Percentiles rank a stretch among this genome's conserved stretches.
Evolutionary conservation across 768 basidiomycete genomes (phyloP).

Genomic region (Leccinum rimulosum): DNA sequence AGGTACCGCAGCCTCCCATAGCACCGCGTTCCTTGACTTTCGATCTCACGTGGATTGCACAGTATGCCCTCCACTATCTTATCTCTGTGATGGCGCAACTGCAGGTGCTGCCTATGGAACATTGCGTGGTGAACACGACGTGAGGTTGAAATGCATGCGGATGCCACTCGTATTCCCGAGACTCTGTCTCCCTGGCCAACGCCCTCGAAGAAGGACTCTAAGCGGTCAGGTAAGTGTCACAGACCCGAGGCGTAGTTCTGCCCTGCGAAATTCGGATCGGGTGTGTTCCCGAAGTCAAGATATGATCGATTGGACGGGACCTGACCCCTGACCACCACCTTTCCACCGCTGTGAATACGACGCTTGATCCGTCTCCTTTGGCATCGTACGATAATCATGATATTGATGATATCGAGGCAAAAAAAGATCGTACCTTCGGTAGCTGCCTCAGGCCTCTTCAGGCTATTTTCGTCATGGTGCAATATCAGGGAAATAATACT

Average conservation of each 20-base stretch:
- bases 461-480: slow-evolving; percentile 36
- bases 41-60: slow-evolving; percentile 30
- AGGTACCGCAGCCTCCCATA: slow-evolving; percentile 13
- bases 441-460: slow-evolving; percentile 22
- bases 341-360: slow-evolving; percentile 51
- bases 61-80: slow-evolving; percentile 28
- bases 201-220: slow-evolving; percentile 34
- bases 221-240: slow-evolving; percentile 35
- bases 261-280: not conserved
- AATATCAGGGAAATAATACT: slow-evolving; percentile 44
- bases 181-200: slow-evolving; percentile 26
- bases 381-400: not conserved
- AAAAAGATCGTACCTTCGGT: slow-evolving; percentile 26
- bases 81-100: slow-evolving; percentile 4
- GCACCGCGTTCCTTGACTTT: slow-evolving; percentile 28
- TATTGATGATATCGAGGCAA: not conserved
- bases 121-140: slow-evolving; percentile 1
- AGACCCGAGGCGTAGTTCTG: not conserved
- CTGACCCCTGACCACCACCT: slow-evolving; percentile 60
- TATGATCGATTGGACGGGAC: slow-evolving; percentile 55
- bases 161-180: slow-evolving; percentile 39
- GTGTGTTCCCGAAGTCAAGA: slow-evolving; percentile 37
- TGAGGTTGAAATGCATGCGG: slow-evolving; percentile 30
- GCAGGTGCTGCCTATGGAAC: not conserved
- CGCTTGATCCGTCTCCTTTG: not conserved